These are phyloP conservation scores for Penicillium italicum DNA, from an alignment of 2,329 filamentous ascomycete species.

Conservation along the genomic window DNA sequence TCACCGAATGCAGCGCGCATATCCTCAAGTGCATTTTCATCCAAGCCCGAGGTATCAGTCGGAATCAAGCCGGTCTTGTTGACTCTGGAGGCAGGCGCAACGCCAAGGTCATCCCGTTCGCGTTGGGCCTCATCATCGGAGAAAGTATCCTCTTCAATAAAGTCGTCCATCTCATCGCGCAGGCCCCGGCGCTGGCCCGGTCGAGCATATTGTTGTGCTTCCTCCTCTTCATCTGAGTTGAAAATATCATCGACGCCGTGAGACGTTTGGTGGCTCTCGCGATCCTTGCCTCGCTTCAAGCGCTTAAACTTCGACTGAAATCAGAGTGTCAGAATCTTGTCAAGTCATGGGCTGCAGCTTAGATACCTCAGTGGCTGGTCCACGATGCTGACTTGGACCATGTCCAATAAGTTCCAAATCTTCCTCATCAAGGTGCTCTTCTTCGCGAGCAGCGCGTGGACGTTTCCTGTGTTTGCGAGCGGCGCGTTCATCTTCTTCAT, in stretches of 20 bases:
- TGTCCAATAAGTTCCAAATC: slow-evolving; percentile 92
- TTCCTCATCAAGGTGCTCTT: slow-evolving; percentile 83
- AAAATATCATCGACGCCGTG: slow-evolving; percentile 89
- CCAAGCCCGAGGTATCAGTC: slow-evolving; percentile 77
- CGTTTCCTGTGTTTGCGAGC: slow-evolving; percentile 66
- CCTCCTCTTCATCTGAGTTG: slow-evolving; percentile 85
- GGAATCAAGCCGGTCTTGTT: slow-evolving; percentile 64
- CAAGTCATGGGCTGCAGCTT: neutral
- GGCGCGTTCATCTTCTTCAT: slow-evolving; percentile 69
- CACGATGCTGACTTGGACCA: slow-evolving; percentile 65
- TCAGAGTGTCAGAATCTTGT: slow-evolving; percentile 12
- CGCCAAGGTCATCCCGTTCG: slow-evolving; percentile 80
- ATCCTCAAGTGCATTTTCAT: slow-evolving; percentile 89
- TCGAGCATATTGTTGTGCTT: slow-evolving; percentile 50
- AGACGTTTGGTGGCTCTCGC: slow-evolving; percentile 53
- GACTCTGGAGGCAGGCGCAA: slow-evolving; percentile 73
- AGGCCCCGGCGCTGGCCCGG: slow-evolving; percentile 54
- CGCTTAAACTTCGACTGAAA: slow-evolving; percentile 89
- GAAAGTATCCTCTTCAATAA: slow-evolving; percentile 94
- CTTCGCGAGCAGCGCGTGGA: slow-evolving; percentile 69
- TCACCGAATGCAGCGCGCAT: slow-evolving; percentile 96
- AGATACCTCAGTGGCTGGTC: slow-evolving; percentile 65
- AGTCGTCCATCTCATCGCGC: slow-evolving; percentile 83
- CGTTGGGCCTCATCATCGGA: slow-evolving; percentile 76
- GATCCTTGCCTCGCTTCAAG: slow-evolving; percentile 82